Evolutionary conservation across 163 green algal genomes (phyloP).

Genomic region (Scenedesmus sp.): DNA sequence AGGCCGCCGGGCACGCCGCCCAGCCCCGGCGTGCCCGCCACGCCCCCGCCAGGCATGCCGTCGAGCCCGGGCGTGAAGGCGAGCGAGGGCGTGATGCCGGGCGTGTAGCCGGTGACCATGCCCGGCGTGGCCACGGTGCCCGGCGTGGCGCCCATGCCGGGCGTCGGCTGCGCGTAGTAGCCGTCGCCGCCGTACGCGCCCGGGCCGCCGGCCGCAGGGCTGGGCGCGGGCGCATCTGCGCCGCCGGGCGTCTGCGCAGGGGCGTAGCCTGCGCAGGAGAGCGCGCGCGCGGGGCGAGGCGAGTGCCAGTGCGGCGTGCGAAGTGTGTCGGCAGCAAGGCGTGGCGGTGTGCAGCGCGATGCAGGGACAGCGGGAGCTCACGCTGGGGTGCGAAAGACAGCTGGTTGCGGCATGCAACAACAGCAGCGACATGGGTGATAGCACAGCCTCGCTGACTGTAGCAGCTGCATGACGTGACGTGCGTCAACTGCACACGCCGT

Average conservation of each 20-base stretch:
- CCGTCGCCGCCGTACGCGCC: background rate
- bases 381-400: too few relatives aligned
- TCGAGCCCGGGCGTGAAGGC: constrained; percentile 60
- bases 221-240: constrained; percentile 31
- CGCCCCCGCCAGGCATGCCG: constrained; percentile 21
- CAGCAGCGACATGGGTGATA: too few relatives aligned
- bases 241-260: background rate
- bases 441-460: too few relatives aligned
- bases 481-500: too few relatives aligned
- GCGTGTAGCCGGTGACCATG: constrained; percentile 64
- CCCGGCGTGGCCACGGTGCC: constrained; percentile 48
- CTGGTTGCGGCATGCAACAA: too few relatives aligned
- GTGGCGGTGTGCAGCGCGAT: background rate
- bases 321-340: background rate
- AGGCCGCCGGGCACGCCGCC: constrained; percentile 9
- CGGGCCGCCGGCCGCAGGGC: constrained; percentile 40
- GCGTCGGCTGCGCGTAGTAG: constrained; percentile 36
- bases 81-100: constrained; percentile 62
- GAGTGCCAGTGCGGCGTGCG: too few relatives aligned
- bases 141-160: constrained; percentile 49
- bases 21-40: constrained; percentile 53
- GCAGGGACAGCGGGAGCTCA: background rate
- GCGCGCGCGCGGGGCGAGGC: too few relatives aligned
- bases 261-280: background rate
- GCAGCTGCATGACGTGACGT: too few relatives aligned